phyloP scores from a whole-genome alignment of 2,329 filamentous ascomycete species.

The Dothideomycetes sp. region DNA sequence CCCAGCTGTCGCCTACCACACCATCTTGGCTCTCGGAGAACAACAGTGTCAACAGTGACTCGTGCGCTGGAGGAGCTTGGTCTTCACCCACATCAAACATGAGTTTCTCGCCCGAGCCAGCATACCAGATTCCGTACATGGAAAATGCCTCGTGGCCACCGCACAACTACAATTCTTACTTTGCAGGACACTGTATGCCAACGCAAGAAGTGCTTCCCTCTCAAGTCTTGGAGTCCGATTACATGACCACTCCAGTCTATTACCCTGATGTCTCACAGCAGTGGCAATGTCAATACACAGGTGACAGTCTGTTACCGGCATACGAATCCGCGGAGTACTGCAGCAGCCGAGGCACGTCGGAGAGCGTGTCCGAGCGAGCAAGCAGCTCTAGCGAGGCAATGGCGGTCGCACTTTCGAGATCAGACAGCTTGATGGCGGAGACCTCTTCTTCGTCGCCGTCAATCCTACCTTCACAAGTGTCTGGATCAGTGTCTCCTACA shows the following conservation, averaged over 20 bases:
- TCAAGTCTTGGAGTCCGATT: not conserved
- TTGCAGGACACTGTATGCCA: not conserved
- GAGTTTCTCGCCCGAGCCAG: not conserved
- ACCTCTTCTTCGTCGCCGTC: not conserved
- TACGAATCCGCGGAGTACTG: not conserved
- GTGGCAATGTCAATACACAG: not conserved
- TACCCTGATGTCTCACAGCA: not conserved
- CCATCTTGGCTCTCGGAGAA: not conserved
- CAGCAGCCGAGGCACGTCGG: not conserved
- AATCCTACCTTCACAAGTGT: not conserved
- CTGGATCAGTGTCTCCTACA: not conserved
- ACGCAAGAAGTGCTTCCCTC: not conserved
- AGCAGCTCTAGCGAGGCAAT: not conserved
- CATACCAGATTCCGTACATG: not conserved
- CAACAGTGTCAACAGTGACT: conserved; percentile 2
- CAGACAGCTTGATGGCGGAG: not conserved
- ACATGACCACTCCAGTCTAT: not conserved
- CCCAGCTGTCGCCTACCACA: not conserved
- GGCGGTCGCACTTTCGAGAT: not conserved
- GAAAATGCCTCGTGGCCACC: not conserved
- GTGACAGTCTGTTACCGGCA: not conserved
- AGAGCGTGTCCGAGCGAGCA: not conserved
- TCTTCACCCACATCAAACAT: conserved; percentile 3
- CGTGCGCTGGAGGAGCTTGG: conserved; percentile 4
- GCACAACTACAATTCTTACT: not conserved